phyloP scores from a whole-genome alignment of 345 rosid genomes.

The Combretum micranthum region DNA sequence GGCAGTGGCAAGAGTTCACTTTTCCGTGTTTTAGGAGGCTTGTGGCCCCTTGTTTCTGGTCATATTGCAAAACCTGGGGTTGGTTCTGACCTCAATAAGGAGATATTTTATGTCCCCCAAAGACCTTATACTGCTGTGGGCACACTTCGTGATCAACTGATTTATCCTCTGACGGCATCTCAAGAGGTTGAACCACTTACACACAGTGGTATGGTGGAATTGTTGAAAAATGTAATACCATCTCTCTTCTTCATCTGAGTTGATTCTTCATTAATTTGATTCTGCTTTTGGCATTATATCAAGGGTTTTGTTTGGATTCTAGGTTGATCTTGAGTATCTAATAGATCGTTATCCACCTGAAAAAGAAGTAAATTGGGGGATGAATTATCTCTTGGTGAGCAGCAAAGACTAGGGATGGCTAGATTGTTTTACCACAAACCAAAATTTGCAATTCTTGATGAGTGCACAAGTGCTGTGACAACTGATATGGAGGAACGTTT shows the following conservation, averaged over 20 bases:
- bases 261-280: too few species aligned
- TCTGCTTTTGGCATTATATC: too few species aligned
- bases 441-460: conserved; percentile 99
- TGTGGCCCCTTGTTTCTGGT: conserved; percentile 95
- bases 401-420: conserved; percentile 99
- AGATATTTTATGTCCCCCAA: conserved; percentile 96
- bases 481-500: conserved; percentile 99
- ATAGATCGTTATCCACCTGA: conserved; percentile 86
- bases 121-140: conserved; percentile 99
- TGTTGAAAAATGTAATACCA: conserved; percentile 71
- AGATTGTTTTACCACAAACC: conserved; percentile 96
- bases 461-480: conserved; percentile 99
- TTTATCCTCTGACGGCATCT: conserved; percentile 83
- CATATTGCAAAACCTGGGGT: conserved; percentile 95
- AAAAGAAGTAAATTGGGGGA: conserved; percentile 94
- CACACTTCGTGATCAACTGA: conserved; percentile 93
- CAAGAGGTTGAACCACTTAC: conserved; percentile 70
- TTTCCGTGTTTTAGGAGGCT: conserved; percentile 97
- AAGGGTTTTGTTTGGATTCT: conserved; percentile 6
- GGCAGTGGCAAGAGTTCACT: conserved; percentile 99
- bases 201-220: conserved; percentile 74
- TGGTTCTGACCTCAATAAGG: conserved; percentile 98
- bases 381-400: conserved; percentile 98
- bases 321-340: conserved; percentile 96
- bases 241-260: conserved; percentile 4